phyloP scores from a whole-genome alignment of 2,329 filamentous ascomycete genomes.

The Calycina herbarum region DNA sequence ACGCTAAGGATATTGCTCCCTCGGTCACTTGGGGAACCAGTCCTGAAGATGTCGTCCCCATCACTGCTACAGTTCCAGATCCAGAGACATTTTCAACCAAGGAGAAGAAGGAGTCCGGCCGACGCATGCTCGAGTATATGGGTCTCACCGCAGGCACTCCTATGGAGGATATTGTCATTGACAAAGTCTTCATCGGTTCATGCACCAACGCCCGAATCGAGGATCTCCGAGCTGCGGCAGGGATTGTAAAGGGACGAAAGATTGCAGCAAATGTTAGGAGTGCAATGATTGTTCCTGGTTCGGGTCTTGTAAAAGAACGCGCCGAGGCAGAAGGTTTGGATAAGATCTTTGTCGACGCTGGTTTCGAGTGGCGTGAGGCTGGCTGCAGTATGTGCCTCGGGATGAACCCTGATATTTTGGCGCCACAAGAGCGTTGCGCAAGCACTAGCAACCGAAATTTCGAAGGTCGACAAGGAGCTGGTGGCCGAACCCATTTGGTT shows the following conservation, averaged over 20 bases:
- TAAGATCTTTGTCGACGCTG: conserved; percentile 86
- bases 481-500: conserved; percentile 91
- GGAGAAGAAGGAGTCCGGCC: conserved; percentile 76
- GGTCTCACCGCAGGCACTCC: conserved; percentile 80
- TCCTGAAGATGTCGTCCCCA: conserved; percentile 93
- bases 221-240: conserved; percentile 84
- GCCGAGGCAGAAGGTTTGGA: conserved; percentile 91
- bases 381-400: conserved; percentile 99
- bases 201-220: conserved; percentile 98
- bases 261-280: conserved; percentile 86
- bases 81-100: conserved; percentile 83
- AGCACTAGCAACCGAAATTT: conserved; percentile 98
- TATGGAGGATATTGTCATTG: conserved; percentile 87
- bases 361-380: conserved; percentile 97
- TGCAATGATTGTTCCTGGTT: conserved; percentile 95
- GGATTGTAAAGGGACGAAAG: conserved; percentile 83
- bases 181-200: conserved; percentile 97
- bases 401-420: conserved; percentile 98
- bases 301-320: conserved; percentile 87
- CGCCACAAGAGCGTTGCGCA: conserved; percentile 89
- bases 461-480: conserved; percentile 91
- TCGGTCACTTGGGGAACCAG: conserved; percentile 97
- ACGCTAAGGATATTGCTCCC: conserved; percentile 88
- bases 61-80: conserved; percentile 85
- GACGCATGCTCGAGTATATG: conserved; percentile 93